Percentiles rank a stretch among this genome's conserved stretches.
Conservation (phyloP, 805 yeast genomes). For the Candida nemodendra region DNA sequence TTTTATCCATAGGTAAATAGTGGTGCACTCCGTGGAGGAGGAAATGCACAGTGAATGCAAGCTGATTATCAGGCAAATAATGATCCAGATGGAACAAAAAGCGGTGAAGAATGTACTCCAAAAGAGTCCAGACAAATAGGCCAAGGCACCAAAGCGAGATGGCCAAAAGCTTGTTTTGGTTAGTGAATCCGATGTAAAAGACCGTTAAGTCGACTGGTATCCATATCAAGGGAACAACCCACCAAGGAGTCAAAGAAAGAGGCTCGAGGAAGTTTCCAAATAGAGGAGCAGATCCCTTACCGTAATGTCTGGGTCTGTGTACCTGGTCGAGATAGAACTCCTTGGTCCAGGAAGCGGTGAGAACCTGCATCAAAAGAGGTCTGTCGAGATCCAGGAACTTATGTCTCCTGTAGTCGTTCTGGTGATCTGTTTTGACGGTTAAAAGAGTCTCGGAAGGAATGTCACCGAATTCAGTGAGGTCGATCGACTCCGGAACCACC, state of each 20-base stretch:
- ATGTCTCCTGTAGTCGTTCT: conserved; percentile 69
- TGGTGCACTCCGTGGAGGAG: conserved; percentile 95
- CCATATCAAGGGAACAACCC: conserved; percentile 86
- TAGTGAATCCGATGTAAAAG: conserved; percentile 55
- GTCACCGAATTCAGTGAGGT: conserved; percentile 56
- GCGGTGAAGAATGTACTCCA: conserved; percentile 87
- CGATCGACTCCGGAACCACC: conserved; percentile 36
- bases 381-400: conserved; percentile 81
- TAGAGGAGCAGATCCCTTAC: conserved; percentile 92
- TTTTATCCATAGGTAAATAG: conserved; percentile 93
- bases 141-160: conserved; percentile 70
- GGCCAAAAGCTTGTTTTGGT: conserved; percentile 47
- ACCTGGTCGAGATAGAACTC: conserved; percentile 94
- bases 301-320: conserved; percentile 97
- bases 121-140: conserved; percentile 87
- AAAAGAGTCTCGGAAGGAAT: conserved; percentile 74
- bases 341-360: conserved; percentile 71
- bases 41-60: conserved; percentile 81
- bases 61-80: conserved; percentile 75
- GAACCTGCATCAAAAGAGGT: conserved; percentile 80
- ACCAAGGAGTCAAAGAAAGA: conserved; percentile 89
- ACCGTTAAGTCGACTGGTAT: conserved; percentile 72
- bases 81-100: conserved; percentile 90
- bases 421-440: conserved; percentile 74
- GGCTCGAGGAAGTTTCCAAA: conserved; percentile 97